Base-by-base conservation (phyloP, 2,329 filamentous ascomycete species). In the Claviceps sp. region DNA sequence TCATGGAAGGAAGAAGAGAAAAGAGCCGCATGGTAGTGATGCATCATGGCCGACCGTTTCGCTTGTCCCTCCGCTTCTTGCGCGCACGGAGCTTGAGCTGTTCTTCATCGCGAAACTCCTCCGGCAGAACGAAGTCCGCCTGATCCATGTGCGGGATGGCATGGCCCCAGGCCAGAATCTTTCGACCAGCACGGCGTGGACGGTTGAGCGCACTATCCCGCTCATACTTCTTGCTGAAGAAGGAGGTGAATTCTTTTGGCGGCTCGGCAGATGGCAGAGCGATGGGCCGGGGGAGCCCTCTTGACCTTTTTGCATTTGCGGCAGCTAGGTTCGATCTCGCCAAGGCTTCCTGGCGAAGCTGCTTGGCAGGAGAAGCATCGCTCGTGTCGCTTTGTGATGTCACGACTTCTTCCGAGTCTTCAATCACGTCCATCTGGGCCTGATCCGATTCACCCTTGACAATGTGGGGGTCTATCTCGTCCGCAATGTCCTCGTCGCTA, bases 181-280 rank as follows among this genome's bases (percentile, higher is more conserved):
- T 86, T 48, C 88, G 77, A 44, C 81, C 80, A 48, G 82, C 79
- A 50, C 86, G 81, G 37, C 88, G 77, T 48, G 80, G 75, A 58
- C 81, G 82, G 55, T 81, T 84, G n/a, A 95, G 68, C 9, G 90
- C 88, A 6, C 82, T 80, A 22, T 89, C 86, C 26, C 91, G 84
- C 55, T 91, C 77, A 62, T 94, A 83, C 24, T 78, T 81, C 68
- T 93, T 89, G 18, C 76, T 67, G 64, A 89, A 97, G 70, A 96
- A 96, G 0, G 88, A 95, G n/a, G 74, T 85, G 62, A 96, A 89
- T 40, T 86, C 84, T 53, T 75, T 78, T 2, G 66, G 66, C 11
- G 71, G 69, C 30, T 67, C 62, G 18, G 68, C 67, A 38, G 70
- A 63, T 37, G 65, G 63, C 9, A 63, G 56, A 26, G 57, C 54